These are phyloP conservation scores for Chaetomium cochliodes DNA, from an alignment of 495 filamentous ascomycete genomes.

Conservation along the genomic window DNA sequence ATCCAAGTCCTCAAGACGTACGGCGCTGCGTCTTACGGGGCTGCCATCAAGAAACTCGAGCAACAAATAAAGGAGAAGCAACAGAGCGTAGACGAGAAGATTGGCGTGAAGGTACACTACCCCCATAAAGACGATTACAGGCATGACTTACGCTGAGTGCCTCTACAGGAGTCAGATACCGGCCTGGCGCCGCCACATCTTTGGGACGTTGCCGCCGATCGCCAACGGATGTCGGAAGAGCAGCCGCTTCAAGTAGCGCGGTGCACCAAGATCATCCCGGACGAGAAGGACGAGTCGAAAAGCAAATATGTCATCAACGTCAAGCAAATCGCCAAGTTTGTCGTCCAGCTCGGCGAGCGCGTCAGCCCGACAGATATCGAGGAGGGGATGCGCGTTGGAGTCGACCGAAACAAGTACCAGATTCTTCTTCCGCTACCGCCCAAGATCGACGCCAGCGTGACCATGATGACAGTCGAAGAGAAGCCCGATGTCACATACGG, in stretches of 20 bases:
- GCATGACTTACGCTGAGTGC: neutral
- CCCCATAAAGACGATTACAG: neutral
- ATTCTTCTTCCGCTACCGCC: slow-evolving; percentile 95
- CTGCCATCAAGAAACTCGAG: slow-evolving; percentile 89
- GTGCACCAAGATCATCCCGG: slow-evolving; percentile 98
- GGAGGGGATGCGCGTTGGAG: slow-evolving; percentile 97
- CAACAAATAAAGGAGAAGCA: slow-evolving; percentile 98
- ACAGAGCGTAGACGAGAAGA: slow-evolving; percentile 96
- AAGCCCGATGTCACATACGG: slow-evolving; percentile 99
- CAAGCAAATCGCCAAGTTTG: slow-evolving; percentile 99
- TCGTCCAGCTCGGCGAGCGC: slow-evolving; percentile 95
- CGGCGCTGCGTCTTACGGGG: slow-evolving; percentile 92
- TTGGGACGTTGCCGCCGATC: slow-evolving; percentile 96
- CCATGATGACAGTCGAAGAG: slow-evolving; percentile 99
- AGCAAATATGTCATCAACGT: slow-evolving; percentile 99
- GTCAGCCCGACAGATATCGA: slow-evolving; percentile 98
- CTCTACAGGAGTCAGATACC: slow-evolving; percentile 86
- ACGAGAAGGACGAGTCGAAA: slow-evolving; percentile 95
- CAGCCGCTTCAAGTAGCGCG: slow-evolving; percentile 96
- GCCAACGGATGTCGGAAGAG: slow-evolving; percentile 97
- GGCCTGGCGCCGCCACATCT: slow-evolving; percentile 96
- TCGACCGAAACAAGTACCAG: slow-evolving; percentile 98
- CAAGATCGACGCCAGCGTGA: slow-evolving; percentile 98
- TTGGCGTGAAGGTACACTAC: slow-evolving; percentile 58
- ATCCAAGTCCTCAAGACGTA: slow-evolving; percentile 99